A percentile compares a stretch with the other conserved stretches of the same genome.
Conservation (phyloP, 345 rosid species). For the Euphorbia pulcherrima region DNA sequence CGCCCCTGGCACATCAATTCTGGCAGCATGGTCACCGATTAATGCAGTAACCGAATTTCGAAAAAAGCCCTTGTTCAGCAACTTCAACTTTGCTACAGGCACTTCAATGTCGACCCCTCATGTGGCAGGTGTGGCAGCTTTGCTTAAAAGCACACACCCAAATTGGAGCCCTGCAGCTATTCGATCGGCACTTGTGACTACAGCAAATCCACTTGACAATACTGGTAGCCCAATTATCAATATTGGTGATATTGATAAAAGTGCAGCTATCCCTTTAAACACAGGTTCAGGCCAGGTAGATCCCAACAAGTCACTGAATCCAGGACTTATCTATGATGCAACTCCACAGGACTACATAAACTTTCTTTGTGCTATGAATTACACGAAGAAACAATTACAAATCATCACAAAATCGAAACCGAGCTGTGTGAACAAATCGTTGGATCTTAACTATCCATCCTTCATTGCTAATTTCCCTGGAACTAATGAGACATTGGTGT, state of each 20-base stretch:
- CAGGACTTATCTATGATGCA: conserved; percentile 55
- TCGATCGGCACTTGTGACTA: conserved; percentile 48
- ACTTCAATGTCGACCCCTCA: conserved; percentile 51
- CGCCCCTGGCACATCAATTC: conserved; percentile 39
- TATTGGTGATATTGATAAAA: not conserved
- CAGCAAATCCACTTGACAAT: conserved; percentile 38
- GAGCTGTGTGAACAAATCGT: conserved; percentile 31
- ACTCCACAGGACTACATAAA: conserved; percentile 42
- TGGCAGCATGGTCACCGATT: conserved; percentile 43
- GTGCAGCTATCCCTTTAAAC: conserved; percentile 51
- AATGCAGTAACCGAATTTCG: conserved; percentile 21
- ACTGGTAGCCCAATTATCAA: conserved; percentile 33
- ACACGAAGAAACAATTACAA: conserved; percentile 31
- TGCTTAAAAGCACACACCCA: conserved; percentile 34
- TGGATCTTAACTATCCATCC: conserved; percentile 55
- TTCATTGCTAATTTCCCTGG: conserved; percentile 39
- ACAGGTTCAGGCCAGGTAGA: conserved; percentile 52
- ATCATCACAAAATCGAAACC: conserved; percentile 40
- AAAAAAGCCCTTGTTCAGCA: conserved; percentile 22
- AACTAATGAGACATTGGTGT: conserved; percentile 5
- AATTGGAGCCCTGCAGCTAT: conserved; percentile 47
- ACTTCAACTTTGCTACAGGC: conserved; percentile 37
- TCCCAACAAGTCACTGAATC: conserved; percentile 44
- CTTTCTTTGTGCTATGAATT: conserved; percentile 46
- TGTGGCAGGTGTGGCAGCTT: conserved; percentile 42